These are phyloP conservation scores for Schizonepeta tenuifolia DNA, from an alignment of 257 asterid genomes.

Conservation along the genomic window DNA sequence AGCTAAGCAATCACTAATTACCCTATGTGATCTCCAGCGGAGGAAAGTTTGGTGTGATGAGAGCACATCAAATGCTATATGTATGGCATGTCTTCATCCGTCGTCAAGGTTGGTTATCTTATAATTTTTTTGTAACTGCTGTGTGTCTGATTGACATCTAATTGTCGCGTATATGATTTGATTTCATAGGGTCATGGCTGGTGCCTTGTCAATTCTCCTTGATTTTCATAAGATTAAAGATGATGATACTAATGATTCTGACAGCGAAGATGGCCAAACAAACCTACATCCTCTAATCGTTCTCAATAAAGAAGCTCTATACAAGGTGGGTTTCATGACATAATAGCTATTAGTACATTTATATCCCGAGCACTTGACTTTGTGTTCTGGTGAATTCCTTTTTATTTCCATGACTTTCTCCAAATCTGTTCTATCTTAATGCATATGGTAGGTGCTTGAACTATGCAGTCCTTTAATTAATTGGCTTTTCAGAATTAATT, in stretches of 20 bases:
- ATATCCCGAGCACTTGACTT: slow-evolving; percentile 3
- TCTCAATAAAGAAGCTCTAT: slow-evolving; percentile 75
- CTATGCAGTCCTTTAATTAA: slow-evolving; percentile 20
- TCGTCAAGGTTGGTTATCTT: slow-evolving; percentile 87
- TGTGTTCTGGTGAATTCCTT: background rate
- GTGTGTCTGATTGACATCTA: background rate
- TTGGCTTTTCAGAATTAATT: background rate
- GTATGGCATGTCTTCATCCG: slow-evolving; percentile 80
- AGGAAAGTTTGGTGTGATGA: slow-evolving; percentile 92
- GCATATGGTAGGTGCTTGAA: background rate
- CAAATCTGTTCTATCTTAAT: background rate
- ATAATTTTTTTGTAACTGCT: no score
- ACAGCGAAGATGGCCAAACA: slow-evolving; percentile 64
- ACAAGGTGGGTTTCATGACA: slow-evolving; percentile 69
- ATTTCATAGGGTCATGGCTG: slow-evolving; percentile 82
- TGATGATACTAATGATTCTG: slow-evolving; percentile 75
- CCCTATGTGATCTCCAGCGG: slow-evolving; percentile 78
- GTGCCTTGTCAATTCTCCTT: slow-evolving; percentile 87
- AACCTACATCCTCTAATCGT: slow-evolving; percentile 59
- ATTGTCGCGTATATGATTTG: no score
- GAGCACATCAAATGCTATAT: slow-evolving; percentile 89
- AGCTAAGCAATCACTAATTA: slow-evolving; percentile 79
- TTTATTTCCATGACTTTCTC: slow-evolving; percentile 1
- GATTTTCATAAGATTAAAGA: slow-evolving; percentile 85
- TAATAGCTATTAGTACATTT: slow-evolving; percentile 1